A percentile compares a stretch with the other conserved stretches of the same genome.
phyloP scores from a whole-genome alignment of 495 filamentous ascomycete species.

The Xylaria palmicola region DNA sequence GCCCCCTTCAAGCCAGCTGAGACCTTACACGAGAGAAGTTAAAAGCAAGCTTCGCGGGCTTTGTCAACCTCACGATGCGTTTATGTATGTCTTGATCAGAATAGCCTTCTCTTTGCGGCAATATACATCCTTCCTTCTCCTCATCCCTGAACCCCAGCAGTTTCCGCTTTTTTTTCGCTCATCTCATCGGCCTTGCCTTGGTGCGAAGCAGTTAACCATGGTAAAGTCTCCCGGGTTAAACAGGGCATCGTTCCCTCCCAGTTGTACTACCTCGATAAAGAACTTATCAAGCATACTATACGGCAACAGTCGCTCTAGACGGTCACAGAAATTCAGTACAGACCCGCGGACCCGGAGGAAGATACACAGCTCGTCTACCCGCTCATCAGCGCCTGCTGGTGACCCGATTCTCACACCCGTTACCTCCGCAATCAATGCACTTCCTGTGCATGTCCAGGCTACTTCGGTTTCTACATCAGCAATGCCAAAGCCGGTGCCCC shows the following conservation, averaged over 20 bases:
- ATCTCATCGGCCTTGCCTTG: neutral
- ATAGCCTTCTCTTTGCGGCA: neutral
- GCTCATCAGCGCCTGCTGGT: conserved; percentile 29
- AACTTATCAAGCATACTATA: conserved; percentile 23
- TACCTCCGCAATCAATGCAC: conserved; percentile 14
- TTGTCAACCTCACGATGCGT: neutral
- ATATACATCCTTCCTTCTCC: neutral
- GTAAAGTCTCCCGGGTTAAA: conserved; percentile 21
- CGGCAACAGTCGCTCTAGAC: conserved; percentile 18
- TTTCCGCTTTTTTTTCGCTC: neutral
- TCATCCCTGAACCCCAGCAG: neutral
- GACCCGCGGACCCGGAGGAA: conserved; percentile 19
- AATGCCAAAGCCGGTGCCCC: conserved; percentile 44
- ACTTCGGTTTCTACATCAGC: conserved; percentile 10
- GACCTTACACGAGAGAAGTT: conserved; percentile 5
- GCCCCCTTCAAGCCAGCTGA: conserved; percentile 10
- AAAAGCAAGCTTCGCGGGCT: neutral
- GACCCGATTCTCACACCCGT: conserved; percentile 12
- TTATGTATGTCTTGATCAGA: neutral
- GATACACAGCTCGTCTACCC: conserved; percentile 45
- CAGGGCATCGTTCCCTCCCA: conserved; percentile 25
- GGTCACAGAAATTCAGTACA: conserved; percentile 11
- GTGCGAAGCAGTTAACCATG: conserved; percentile 21
- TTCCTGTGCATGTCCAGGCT: conserved; percentile 18
- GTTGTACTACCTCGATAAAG: conserved; percentile 18